These are phyloP conservation scores for Arctostaphylos glauca DNA, from an alignment of 148 eudicot genomes.

Conservation along the genomic window DNA sequence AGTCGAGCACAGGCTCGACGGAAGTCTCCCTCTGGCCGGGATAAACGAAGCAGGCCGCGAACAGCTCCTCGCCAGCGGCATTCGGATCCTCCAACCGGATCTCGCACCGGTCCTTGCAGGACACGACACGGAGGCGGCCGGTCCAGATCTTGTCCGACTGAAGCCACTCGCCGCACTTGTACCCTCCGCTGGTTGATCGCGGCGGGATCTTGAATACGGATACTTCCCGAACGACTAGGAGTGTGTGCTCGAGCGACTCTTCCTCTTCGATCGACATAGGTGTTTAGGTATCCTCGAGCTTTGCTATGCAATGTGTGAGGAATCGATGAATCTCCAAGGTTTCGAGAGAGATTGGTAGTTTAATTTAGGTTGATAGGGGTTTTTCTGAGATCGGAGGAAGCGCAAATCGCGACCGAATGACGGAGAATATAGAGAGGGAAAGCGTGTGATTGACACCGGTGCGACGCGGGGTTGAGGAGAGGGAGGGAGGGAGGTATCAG, in stretches of 20 bases:
- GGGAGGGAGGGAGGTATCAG: neutral
- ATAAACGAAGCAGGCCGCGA: slow-evolving; percentile 77
- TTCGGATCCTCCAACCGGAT: slow-evolving; percentile 89
- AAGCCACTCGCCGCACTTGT: slow-evolving; percentile 99
- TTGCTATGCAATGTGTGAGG: neutral
- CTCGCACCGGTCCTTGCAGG: slow-evolving; percentile 74
- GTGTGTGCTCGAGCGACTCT: slow-evolving; percentile 91
- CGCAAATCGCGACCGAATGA: too few species aligned
- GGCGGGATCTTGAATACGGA: slow-evolving; percentile 94
- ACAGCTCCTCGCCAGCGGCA: slow-evolving; percentile 66
- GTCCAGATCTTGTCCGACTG: slow-evolving; percentile 98
- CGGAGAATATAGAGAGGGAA: too few species aligned
- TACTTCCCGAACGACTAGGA: slow-evolving; percentile 94
- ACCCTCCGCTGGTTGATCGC: slow-evolving; percentile 83
- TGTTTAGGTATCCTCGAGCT: neutral
- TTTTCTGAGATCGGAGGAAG: neutral
- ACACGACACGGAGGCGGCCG: slow-evolving; percentile 89
- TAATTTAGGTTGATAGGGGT: neutral
- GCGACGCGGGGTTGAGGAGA: neutral
- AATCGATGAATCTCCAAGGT: neutral
- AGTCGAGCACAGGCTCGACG: slow-evolving; percentile 85
- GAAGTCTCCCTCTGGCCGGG: slow-evolving; percentile 76
- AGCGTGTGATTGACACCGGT: neutral
- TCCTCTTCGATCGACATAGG: slow-evolving; percentile 46
- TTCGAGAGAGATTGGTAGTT: too few species aligned